Percentiles rank a stretch among this genome's conserved stretches.
phyloP scores from a whole-genome alignment of 2,329 filamentous ascomycete species.

The Fusarium oxysporum region DNA sequence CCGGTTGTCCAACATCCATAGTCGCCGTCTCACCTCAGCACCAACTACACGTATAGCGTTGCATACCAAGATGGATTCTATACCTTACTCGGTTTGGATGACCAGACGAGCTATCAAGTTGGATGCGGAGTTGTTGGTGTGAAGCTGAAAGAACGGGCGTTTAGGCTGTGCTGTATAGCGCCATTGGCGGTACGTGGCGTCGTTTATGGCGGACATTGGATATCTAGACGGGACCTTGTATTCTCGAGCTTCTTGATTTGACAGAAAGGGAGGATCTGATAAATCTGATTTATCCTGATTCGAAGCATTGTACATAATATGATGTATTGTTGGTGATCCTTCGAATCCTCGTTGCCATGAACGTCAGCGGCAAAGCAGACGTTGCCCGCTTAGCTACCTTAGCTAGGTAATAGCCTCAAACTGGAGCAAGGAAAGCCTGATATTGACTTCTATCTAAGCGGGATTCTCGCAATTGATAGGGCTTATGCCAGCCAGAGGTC shows the following conservation, averaged over 20 bases:
- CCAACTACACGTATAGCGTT: neutral
- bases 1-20: neutral
- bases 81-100: neutral
- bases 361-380: neutral
- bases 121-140: slow-evolving; percentile 2
- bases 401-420: neutral
- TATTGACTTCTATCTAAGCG: neutral
- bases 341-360: neutral
- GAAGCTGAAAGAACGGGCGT: slow-evolving; percentile 4
- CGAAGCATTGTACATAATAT: neutral
- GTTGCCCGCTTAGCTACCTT: neutral
- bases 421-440: neutral
- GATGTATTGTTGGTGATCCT: neutral
- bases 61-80: neutral
- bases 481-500: neutral
- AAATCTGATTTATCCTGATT: neutral
- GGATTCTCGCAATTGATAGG: neutral
- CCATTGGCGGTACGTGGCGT: neutral
- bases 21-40: slow-evolving; percentile 4
- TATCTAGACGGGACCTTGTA: neutral
- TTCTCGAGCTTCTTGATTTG: neutral
- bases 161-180: neutral
- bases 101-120: neutral
- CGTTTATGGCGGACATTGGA: neutral
- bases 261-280: neutral